These are phyloP conservation scores for Chrysosporium queenslandicum DNA, from an alignment of 2,329 filamentous ascomycete species.

Conservation along the genomic window DNA sequence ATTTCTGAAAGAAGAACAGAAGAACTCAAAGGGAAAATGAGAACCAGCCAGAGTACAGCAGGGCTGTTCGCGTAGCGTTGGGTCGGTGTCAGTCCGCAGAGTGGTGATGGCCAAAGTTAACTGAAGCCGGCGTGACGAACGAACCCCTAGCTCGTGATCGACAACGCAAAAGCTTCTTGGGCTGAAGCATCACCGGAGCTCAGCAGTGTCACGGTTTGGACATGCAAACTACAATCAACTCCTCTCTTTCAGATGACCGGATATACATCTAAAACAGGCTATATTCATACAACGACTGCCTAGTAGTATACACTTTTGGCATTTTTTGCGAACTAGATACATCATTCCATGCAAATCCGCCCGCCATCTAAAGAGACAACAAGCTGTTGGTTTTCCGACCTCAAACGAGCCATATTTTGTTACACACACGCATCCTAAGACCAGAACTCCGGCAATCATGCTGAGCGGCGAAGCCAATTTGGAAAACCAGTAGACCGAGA, in stretches of 20 bases:
- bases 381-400: background rate
- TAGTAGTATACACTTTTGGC: conserved; percentile 11
- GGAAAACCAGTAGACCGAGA: background rate
- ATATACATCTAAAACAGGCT: no score
- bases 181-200: no score
- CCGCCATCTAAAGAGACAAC: background rate
- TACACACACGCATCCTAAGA: background rate
- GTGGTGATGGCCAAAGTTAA: background rate
- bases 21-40: background rate
- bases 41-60: background rate
- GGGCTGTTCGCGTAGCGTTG: background rate
- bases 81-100: background rate
- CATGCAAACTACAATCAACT: background rate
- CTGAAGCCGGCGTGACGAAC: background rate
- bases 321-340: background rate
- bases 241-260: no score
- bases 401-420: conserved; percentile 3
- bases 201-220: background rate
- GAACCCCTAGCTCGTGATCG: background rate
- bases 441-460: conserved; percentile 9
- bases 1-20: no score
- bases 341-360: conserved; percentile 1
- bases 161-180: no score
- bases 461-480: conserved; percentile 8
- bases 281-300: background rate